Evolutionary conservation across 768 basidiomycete species (phyloP), one percentile per base, ranked within the genome.

Genomic region (Phlebiopsis flavidoalba): DNA sequence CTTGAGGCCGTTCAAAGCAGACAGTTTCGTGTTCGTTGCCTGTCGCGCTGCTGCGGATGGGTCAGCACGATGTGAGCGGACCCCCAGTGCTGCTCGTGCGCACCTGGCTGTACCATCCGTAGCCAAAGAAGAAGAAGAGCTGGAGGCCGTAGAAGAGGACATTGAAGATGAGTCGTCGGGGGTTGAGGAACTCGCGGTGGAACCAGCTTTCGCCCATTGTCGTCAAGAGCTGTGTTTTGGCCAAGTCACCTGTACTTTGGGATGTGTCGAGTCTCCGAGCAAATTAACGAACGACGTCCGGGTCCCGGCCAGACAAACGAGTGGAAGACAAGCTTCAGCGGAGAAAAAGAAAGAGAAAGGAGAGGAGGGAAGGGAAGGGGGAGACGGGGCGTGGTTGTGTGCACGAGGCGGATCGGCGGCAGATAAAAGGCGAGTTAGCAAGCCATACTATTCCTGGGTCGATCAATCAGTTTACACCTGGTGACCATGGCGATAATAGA

Each of bases 91-190:
- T 19, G 15, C 24, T 50, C 53, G 55, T 35, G 31, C 53, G 33
- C 69, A 86, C 91, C 82, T 93, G 91, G 70, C 83, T 84, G 71
- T 85, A 80, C 92, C 95, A 97, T n/a, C 95, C 95, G 72, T 92
- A 88, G 0, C 76, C 85, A 43, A 43, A 43, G 67, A 95, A 95
- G 69, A 92, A 71, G 63, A 72, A 75, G 53, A 92, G 58, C 61
- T 97, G 95, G 0, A 83, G 69, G 50, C 91, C 87, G 67, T 95
- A 93, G 75, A 93, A 96, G 49, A 92, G 66, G 66, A 88, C 69
- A 65, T 91, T 90, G 75, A 93, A 91, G 58, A 77, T 71, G 64
- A 92, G 83, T 67, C 89, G 82, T 67, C 84, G 77, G 2, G 80
- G 80, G 36, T 68, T 73, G 57, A 89, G 76, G 63, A 92, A 82